Conservation (phyloP, 306 rosid species). For the Dryas drummondii region DNA sequence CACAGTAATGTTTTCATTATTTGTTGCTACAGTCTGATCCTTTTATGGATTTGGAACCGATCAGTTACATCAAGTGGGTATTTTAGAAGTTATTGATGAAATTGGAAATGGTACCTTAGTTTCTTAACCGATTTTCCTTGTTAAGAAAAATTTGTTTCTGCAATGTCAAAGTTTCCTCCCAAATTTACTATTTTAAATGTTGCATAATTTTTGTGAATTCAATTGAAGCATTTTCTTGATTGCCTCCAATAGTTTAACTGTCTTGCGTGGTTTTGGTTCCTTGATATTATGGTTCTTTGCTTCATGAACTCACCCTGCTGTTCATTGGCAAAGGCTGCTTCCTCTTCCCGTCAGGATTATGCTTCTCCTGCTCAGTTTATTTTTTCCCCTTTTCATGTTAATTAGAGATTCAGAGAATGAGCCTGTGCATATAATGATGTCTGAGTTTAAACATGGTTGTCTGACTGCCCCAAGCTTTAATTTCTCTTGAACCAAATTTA, state of each 20-base stretch:
- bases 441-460: background rate
- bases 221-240: background rate
- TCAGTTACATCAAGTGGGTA: background rate
- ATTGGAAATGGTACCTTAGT: background rate
- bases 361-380: too few relatives aligned
- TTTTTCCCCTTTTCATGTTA: background rate
- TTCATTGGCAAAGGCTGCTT: too few relatives aligned
- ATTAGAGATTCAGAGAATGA: background rate
- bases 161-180: background rate
- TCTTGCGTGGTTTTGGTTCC: background rate
- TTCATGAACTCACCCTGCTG: background rate
- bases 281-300: background rate
- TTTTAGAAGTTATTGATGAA: background rate
- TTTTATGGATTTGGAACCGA: background rate
- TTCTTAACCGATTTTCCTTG: background rate
- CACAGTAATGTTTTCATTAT: conserved; percentile 42
- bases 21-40: background rate
- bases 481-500: background rate
- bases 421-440: background rate
- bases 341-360: too few relatives aligned
- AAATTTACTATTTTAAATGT: background rate
- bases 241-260: too few relatives aligned
- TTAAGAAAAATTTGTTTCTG: background rate
- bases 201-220: background rate
- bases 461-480: background rate